phyloP scores from a whole-genome alignment of 2,329 filamentous ascomycete species.

The Nemania serpens region DNA sequence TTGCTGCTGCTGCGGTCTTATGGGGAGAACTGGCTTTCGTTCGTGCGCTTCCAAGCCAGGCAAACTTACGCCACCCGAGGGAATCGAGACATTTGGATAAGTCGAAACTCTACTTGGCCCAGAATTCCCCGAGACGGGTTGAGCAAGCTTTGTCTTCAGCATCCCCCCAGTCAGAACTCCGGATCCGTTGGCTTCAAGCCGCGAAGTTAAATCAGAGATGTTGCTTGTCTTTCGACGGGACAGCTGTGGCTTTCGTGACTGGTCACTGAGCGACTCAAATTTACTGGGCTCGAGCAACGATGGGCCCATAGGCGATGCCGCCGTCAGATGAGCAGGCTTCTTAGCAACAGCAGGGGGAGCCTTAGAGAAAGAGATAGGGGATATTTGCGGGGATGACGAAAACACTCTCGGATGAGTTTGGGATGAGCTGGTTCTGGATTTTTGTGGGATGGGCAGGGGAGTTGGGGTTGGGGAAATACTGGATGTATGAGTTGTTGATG shows the following conservation, averaged over 20 bases:
- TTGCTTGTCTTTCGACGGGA: conserved; percentile 35
- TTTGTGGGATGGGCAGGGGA: conserved; percentile 45
- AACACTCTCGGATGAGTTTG: conserved; percentile 25
- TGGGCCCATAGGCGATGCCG: conserved; percentile 40
- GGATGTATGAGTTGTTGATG: conserved; percentile 27
- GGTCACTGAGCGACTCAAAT: conserved; percentile 29
- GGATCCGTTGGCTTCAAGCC: conserved; percentile 35
- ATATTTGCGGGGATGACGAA: conserved; percentile 33
- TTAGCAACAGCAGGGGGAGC: conserved; percentile 57
- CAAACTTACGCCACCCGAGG: conserved; percentile 33
- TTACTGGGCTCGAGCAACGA: conserved; percentile 25
- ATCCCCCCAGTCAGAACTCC: conserved; percentile 38
- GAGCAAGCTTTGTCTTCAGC: conserved; percentile 29
- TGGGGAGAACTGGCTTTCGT: conserved; percentile 38
- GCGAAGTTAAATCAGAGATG: conserved; percentile 40
- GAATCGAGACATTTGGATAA: conserved; percentile 10
- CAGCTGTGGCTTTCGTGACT: conserved; percentile 34
- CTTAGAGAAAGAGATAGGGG: conserved; percentile 35
- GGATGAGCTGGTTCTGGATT: conserved; percentile 22
- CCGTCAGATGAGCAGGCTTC: conserved; percentile 63
- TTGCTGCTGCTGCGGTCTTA: conserved; percentile 29
- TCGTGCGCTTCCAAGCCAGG: conserved; percentile 38
- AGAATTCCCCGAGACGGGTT: not conserved
- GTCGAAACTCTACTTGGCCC: conserved; percentile 13
- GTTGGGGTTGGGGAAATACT: conserved; percentile 32